Percentiles rank a stretch among this genome's conserved stretches.
Conservation (phyloP, 2,329 filamentous ascomycete species). For the Alternaria sp. region DNA sequence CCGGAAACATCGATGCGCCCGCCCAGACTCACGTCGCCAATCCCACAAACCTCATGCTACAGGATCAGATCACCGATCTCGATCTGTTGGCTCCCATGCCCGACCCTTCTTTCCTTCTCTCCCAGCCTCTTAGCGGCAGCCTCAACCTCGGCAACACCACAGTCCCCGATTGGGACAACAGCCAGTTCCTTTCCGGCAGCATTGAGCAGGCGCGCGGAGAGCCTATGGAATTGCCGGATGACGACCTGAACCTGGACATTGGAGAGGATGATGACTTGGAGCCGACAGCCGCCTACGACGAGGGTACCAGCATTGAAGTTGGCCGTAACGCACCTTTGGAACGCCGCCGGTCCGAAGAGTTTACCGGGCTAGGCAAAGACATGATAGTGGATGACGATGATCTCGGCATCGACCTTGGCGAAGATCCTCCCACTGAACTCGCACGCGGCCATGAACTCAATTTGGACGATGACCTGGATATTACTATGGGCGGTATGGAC, state of each 20-base stretch:
- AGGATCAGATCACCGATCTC: conserved; percentile 90
- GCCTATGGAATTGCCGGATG: conserved; percentile 40
- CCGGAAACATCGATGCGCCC: conserved; percentile 96
- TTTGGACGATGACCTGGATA: conserved; percentile 45
- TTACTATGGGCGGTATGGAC: conserved; percentile 53
- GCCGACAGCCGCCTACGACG: conserved; percentile 32
- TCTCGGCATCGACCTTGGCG: conserved; percentile 53
- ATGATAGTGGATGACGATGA: conserved; percentile 61
- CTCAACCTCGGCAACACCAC: conserved; percentile 50
- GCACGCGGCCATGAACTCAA: conserved; percentile 30
- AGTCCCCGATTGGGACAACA: conserved; percentile 65
- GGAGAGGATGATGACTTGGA: conserved; percentile 55
- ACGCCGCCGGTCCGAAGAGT: conserved; percentile 41
- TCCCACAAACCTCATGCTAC: conserved; percentile 84
- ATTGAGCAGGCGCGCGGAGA: conserved; percentile 62
- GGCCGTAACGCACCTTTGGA: conserved; percentile 82
- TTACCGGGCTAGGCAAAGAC: conserved; percentile 58
- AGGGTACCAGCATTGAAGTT: conserved; percentile 75
- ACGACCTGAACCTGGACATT: conserved; percentile 70
- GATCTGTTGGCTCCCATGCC: conserved; percentile 81
- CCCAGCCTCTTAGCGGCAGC: conserved; percentile 65
- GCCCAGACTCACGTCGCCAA: conserved; percentile 76
- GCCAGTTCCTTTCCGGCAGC: conserved; percentile 78
- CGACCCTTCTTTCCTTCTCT: conserved; percentile 83
- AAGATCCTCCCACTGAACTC: conserved; percentile 36